Evolutionary conservation across 768 basidiomycete species (phyloP), one percentile per base, ranked within the genome.

Genomic region (Amanita rimosa): DNA sequence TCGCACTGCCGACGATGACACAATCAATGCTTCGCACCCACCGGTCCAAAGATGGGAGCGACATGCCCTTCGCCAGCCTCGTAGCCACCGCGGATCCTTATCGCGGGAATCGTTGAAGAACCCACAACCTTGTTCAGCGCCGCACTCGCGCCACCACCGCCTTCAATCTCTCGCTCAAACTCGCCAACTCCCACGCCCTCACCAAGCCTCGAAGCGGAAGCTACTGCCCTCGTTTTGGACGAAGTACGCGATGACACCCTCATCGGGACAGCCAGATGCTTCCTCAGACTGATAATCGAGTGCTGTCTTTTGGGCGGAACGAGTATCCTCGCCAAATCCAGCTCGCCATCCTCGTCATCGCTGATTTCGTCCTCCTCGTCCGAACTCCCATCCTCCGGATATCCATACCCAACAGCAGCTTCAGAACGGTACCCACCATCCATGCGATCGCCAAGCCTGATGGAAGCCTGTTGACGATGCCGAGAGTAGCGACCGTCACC

Each of bases 291-390:
- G 55, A 70, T 75, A 53, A 87, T 86, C 14, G 84, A 85, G 51
- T 79, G 73, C 58, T 88, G 85, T 22, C 85, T 70, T 59, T 79
- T 83, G 16, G 85, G 73, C 6, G 78, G 82, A 22, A 83, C 76
- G 31, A 88, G 75, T 48, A 87, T 71, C 22, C 73, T 72, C 13
- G 82, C 79, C 35, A 87, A 68, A 57, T 79, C 74, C 40, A 85
- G 65, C 57, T 85, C 85, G 13, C 69, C 67, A 5, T 69, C 69
- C 6, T 66, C 68, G 6, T 71, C 71, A 33, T 57, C 59, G 41
- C 45, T 46, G 33, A 56, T 58, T 11, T 61, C 54, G 14, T 58
- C 57, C 48, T 55, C 44, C 51, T 58, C 58, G 6, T 50, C 42
- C 19, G 49, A 43, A 21, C 49, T 49, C 19, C 26, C 48, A 35